Evolutionary conservation across 208 protist genomes (phyloP).

Genomic region (Acanthamoeba healyi): DNA sequence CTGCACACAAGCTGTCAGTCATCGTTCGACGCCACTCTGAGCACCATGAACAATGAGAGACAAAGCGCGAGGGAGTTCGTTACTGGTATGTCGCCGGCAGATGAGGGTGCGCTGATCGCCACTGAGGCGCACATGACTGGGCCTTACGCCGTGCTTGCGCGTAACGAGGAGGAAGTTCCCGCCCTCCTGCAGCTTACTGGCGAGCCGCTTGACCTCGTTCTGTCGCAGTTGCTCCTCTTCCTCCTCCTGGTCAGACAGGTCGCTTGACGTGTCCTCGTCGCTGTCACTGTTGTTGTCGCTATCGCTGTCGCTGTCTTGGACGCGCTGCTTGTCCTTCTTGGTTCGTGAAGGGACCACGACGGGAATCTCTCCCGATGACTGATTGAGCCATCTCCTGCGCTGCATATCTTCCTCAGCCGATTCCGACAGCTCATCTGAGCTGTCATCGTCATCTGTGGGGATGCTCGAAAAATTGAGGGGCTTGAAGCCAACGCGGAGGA

Average conservation of each 20-base stretch:
- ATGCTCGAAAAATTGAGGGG: background rate
- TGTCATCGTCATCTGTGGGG: background rate
- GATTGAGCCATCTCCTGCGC: background rate
- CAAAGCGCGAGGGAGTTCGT: background rate
- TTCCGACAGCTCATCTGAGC: conserved; percentile 5
- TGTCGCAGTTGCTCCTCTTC: background rate
- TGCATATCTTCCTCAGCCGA: background rate
- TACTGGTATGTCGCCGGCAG: conserved; percentile 12
- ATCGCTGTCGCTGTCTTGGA: background rate
- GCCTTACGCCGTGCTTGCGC: background rate
- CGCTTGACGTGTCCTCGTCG: background rate
- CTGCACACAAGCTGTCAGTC: background rate
- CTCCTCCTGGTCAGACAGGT: background rate
- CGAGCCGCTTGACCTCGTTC: background rate
- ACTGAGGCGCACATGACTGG: conserved; percentile 25
- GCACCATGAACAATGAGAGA: background rate
- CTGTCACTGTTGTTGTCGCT: background rate
- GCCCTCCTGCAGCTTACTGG: conserved; percentile 23
- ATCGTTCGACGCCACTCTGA: no score
- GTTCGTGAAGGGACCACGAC: background rate
- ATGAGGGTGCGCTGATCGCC: conserved; percentile 9
- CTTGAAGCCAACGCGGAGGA: background rate
- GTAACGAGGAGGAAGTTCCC: conserved; percentile 12
- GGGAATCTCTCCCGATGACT: background rate
- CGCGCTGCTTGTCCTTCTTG: conserved; percentile 16